phyloP scores from a whole-genome alignment of 345 rosid genomes.

The Boechera retrofracta region DNA sequence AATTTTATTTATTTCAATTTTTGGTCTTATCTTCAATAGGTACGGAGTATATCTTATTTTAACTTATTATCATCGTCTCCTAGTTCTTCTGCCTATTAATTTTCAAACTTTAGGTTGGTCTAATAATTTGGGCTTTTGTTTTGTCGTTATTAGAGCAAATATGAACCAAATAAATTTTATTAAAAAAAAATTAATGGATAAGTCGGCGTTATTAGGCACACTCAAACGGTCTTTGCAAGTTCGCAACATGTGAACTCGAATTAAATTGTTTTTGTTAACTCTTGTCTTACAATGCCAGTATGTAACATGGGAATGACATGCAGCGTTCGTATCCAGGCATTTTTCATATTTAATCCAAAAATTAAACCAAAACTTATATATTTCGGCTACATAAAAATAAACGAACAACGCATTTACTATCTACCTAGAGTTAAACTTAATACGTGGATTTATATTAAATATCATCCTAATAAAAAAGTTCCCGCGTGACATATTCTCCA shows the following conservation, averaged over 20 bases:
- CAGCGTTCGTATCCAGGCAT: constrained; percentile 20
- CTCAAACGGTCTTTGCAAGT: constrained; percentile 21
- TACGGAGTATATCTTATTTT: constrained; percentile 35
- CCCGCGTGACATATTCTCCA: constrained; percentile 38
- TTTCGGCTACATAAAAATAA: constrained; percentile 7
- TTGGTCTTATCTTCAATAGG: constrained; percentile 43
- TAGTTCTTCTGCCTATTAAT: constrained; percentile 38
- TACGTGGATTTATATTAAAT: neutral
- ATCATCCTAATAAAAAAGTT: constrained; percentile 21
- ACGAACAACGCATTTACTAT: constrained; percentile 3
- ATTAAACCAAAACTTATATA: constrained; percentile 1
- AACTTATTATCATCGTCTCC: constrained; percentile 35
- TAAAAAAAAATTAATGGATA: constrained; percentile 3
- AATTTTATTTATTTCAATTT: constrained; percentile 20
- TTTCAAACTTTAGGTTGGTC: constrained; percentile 43
- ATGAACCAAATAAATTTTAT: neutral
- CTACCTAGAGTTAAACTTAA: constrained; percentile 18
- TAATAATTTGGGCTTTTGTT: constrained; percentile 31
- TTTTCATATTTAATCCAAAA: neutral
- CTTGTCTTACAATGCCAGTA: constrained; percentile 35
- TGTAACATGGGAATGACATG: constrained; percentile 42
- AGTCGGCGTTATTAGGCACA: constrained; percentile 37
- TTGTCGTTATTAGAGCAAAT: constrained; percentile 38
- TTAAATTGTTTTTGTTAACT: constrained; percentile 18
- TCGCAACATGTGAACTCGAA: constrained; percentile 34